These are phyloP conservation scores for Leccinum obscurum DNA, from an alignment of 768 basidiomycete genomes.

Conservation along the genomic window DNA sequence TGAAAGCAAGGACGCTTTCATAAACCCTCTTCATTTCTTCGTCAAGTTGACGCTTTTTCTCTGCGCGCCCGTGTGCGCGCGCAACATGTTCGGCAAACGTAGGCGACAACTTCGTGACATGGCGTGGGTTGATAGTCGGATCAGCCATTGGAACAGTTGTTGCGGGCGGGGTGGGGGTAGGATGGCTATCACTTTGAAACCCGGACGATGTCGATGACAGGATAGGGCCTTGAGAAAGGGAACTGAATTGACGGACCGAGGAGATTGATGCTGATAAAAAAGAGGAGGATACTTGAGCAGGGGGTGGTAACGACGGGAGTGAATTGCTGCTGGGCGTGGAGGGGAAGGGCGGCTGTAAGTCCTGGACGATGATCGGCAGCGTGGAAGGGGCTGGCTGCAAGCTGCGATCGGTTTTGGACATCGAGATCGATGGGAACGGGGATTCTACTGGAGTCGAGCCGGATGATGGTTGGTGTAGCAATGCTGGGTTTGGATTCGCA, in stretches of 20 bases:
- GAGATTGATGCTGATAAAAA: not conserved
- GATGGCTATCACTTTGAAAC: not conserved
- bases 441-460: not conserved
- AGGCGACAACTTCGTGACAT: not conserved
- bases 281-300: not conserved
- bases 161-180: not conserved
- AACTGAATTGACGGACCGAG: not conserved
- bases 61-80: not conserved
- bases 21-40: not conserved
- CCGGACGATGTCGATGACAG: not conserved
- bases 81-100: not conserved
- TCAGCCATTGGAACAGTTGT: not conserved
- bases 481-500: not conserved
- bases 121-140: not conserved
- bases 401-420: not conserved
- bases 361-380: not conserved
- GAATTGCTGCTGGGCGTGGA: not conserved
- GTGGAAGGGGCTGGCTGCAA: not conserved
- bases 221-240: not conserved
- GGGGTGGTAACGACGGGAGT: not conserved
- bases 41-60: not conserved
- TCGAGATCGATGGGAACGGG: not conserved
- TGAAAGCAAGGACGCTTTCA: not conserved
- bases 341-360: not conserved
- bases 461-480: not conserved